A percentile compares a stretch with the other conserved stretches of the same genome.
phyloP scores from a whole-genome alignment of 2,329 filamentous ascomycete species.

The Pezicula neosporulosa region DNA sequence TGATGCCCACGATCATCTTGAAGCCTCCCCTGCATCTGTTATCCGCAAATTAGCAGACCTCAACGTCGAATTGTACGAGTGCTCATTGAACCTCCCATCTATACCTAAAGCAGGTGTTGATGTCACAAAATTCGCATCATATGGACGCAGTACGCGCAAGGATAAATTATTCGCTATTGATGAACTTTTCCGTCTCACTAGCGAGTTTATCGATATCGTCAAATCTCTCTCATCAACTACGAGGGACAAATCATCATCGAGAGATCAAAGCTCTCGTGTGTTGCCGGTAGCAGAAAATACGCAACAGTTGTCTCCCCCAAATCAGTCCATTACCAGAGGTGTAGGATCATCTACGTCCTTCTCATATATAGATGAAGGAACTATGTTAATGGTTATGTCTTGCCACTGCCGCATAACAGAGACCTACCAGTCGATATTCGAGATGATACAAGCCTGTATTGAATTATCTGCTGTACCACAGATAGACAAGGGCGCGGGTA shows the following conservation, averaged over 20 bases:
- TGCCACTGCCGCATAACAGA: conserved; percentile 5
- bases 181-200: conserved; percentile 5
- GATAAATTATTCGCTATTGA: conserved; percentile 1
- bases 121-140: neutral
- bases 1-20: neutral
- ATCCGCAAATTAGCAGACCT: conserved; percentile 2
- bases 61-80: conserved; percentile 2
- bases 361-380: conserved; percentile 4
- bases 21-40: neutral
- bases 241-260: neutral
- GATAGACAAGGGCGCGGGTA: neutral
- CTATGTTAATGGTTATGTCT: conserved; percentile 3
- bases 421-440: conserved; percentile 5
- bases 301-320: neutral
- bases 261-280: neutral
- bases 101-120: neutral
- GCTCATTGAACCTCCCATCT: neutral
- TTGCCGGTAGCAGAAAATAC: neutral
- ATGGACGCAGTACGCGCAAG: neutral
- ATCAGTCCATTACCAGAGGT: neutral
- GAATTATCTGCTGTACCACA: conserved; percentile 1
- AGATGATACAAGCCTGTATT: conserved; percentile 8
- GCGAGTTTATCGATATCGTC: conserved; percentile 2
- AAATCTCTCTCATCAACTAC: neutral
- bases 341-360: neutral